These are phyloP conservation scores for Colletotrichum paranaense DNA, from an alignment of 2,329 filamentous ascomycete species.

Conservation along the genomic window DNA sequence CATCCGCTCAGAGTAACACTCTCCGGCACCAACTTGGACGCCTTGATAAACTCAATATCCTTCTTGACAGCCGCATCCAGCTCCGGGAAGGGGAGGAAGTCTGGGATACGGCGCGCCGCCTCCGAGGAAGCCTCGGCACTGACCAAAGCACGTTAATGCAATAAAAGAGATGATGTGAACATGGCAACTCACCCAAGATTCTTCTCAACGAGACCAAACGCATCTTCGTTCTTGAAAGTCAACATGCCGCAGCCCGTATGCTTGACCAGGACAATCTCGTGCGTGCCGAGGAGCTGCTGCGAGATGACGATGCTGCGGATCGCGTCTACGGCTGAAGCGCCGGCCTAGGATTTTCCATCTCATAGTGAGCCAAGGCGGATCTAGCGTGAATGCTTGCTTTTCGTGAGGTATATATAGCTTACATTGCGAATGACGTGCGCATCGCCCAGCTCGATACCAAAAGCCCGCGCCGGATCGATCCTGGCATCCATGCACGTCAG, in stretches of 20 bases:
- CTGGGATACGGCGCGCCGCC: conserved; percentile 46
- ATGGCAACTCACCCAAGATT: conserved; percentile 58
- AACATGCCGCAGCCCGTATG: conserved; percentile 82
- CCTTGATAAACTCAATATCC: conserved; percentile 74
- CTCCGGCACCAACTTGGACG: conserved; percentile 68
- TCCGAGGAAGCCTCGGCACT: conserved; percentile 39
- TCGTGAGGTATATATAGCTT: not conserved
- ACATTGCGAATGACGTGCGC: conserved; percentile 82
- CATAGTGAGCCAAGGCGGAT: no score
- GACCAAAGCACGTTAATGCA: not conserved
- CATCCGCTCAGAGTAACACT: conserved; percentile 75
- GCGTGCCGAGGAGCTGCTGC: conserved; percentile 81
- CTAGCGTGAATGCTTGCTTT: no score
- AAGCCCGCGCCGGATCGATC: conserved; percentile 73
- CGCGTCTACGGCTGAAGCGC: conserved; percentile 74
- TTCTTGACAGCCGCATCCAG: conserved; percentile 72
- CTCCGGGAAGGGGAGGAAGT: conserved; percentile 75
- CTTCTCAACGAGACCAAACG: conserved; percentile 60
- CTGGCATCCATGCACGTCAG: conserved; percentile 89
- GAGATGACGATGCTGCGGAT: conserved; percentile 82
- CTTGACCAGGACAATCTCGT: conserved; percentile 80
- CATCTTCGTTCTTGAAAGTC: conserved; percentile 71
- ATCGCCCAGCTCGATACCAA: conserved; percentile 78
- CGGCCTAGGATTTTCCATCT: conserved; percentile 54
- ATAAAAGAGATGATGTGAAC: not conserved